phyloP scores from a whole-genome alignment of 2,329 filamentous ascomycete species.

The Berkeleyomyces rouxiae region DNA sequence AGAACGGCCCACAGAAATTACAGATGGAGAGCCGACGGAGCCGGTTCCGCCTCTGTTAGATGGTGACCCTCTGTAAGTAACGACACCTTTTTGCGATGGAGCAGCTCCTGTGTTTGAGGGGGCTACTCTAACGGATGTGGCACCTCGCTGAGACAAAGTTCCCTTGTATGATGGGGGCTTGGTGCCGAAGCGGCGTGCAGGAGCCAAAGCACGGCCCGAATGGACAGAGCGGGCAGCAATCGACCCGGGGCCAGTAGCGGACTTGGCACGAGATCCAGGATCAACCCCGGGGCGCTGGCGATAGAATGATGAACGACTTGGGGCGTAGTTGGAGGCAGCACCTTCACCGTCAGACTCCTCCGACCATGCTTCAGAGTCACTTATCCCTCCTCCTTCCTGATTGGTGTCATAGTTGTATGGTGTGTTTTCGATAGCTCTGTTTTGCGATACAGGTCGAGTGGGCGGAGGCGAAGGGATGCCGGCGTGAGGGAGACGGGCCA shows the following conservation, averaged over 20 bases:
- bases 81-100: too few species aligned
- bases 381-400: background rate
- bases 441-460: slow-evolving; percentile 9
- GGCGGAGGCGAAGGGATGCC: slow-evolving; percentile 11
- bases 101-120: background rate
- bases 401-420: background rate
- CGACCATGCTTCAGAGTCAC: background rate
- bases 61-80: background rate
- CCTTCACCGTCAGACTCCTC: background rate
- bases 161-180: background rate
- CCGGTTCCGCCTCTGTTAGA: background rate
- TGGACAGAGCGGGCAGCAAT: background rate
- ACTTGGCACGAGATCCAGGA: background rate
- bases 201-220: background rate
- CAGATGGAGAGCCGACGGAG: background rate
- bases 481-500: slow-evolving; percentile 9
- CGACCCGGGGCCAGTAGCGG: background rate
- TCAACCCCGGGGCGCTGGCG: background rate
- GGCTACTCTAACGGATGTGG: background rate
- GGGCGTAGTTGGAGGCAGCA: background rate
- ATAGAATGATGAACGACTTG: background rate
- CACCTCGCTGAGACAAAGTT: background rate
- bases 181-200: background rate
- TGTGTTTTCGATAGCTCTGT: background rate
- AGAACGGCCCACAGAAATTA: background rate